These are phyloP conservation scores for Isabelozyma rhagii DNA, from an alignment of 805 yeast species.

Conservation along the genomic window DNA sequence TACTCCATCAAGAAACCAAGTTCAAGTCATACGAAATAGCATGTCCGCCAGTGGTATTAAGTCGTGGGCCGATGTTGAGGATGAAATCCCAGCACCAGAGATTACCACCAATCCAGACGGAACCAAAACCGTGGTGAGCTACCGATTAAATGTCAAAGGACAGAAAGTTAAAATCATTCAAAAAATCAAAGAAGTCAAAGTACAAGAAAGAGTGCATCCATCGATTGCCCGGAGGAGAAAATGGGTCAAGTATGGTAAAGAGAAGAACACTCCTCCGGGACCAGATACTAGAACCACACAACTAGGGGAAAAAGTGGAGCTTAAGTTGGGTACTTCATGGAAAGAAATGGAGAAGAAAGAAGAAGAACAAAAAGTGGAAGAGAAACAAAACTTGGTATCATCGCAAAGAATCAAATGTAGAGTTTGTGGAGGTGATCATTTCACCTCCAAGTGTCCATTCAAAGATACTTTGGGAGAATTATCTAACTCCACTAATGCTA, in stretches of 20 bases:
- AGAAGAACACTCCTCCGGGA: constrained; percentile 68
- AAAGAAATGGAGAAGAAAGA: constrained; percentile 73
- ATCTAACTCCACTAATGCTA: constrained; percentile 37
- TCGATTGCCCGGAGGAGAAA: constrained; percentile 81
- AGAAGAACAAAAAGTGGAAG: constrained; percentile 52
- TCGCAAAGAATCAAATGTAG: constrained; percentile 67
- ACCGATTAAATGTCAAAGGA: constrained; percentile 70
- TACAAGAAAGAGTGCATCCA: constrained; percentile 79
- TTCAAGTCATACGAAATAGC: neutral
- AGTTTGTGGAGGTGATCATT: constrained; percentile 91
- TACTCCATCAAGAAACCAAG: too few species aligned
- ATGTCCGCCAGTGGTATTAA: constrained; percentile 37
- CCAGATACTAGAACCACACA: constrained; percentile 88
- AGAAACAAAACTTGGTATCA: constrained; percentile 34
- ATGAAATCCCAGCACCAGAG: constrained; percentile 70
- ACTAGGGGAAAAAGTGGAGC: constrained; percentile 77
- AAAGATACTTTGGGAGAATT: constrained; percentile 75
- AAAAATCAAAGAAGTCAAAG: constrained; percentile 70
- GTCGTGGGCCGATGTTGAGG: constrained; percentile 74
- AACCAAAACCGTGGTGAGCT: constrained; percentile 82
- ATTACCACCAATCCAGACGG: constrained; percentile 81
- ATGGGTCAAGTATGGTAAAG: constrained; percentile 88
- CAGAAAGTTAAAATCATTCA: constrained; percentile 86
- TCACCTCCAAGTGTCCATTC: constrained; percentile 93
- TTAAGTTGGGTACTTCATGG: constrained; percentile 75